phyloP scores from a whole-genome alignment of 2,329 filamentous ascomycete species.

The Colletotrichum phormii region DNA sequence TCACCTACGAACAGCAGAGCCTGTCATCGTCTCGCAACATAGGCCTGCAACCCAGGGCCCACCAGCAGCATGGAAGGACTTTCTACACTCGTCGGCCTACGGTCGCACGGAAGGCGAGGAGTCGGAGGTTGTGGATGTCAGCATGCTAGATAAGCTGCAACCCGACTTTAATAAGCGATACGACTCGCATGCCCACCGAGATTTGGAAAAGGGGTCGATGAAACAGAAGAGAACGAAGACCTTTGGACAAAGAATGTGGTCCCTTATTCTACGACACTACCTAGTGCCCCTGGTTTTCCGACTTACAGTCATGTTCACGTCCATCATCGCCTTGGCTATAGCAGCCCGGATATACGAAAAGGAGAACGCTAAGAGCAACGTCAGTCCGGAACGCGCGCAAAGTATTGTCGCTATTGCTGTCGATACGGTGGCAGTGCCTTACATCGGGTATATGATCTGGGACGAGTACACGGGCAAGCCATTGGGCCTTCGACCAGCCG shows the following conservation, averaged over 20 bases:
- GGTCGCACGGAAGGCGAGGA: slow-evolving; percentile 60
- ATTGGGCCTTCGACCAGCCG: slow-evolving; percentile 84
- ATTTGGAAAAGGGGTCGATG: slow-evolving; percentile 40
- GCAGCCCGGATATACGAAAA: slow-evolving; percentile 79
- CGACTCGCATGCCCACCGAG: slow-evolving; percentile 46
- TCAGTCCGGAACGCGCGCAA: slow-evolving; percentile 73
- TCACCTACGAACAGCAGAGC: slow-evolving; percentile 68
- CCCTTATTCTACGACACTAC: slow-evolving; percentile 80
- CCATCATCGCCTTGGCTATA: slow-evolving; percentile 82
- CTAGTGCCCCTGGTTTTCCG: slow-evolving; percentile 89
- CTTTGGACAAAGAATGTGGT: slow-evolving; percentile 70
- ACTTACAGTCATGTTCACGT: slow-evolving; percentile 84
- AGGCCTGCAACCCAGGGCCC: slow-evolving; percentile 53
- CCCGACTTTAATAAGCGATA: slow-evolving; percentile 57
- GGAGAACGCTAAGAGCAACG: slow-evolving; percentile 57
- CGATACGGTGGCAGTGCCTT: slow-evolving; percentile 88
- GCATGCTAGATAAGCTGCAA: slow-evolving; percentile 58
- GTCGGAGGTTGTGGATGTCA: slow-evolving; percentile 59
- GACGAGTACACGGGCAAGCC: slow-evolving; percentile 98
- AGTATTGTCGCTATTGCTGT: slow-evolving; percentile 90
- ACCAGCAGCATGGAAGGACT: slow-evolving; percentile 62
- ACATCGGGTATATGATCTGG: slow-evolving; percentile 92
- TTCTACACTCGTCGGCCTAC: slow-evolving; percentile 65
- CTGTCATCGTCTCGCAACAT: slow-evolving; percentile 67
- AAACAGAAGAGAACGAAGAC: slow-evolving; percentile 44